Conservation (phyloP, 371 early-diverging fungal genomes). For the Mucor mucedo region DNA sequence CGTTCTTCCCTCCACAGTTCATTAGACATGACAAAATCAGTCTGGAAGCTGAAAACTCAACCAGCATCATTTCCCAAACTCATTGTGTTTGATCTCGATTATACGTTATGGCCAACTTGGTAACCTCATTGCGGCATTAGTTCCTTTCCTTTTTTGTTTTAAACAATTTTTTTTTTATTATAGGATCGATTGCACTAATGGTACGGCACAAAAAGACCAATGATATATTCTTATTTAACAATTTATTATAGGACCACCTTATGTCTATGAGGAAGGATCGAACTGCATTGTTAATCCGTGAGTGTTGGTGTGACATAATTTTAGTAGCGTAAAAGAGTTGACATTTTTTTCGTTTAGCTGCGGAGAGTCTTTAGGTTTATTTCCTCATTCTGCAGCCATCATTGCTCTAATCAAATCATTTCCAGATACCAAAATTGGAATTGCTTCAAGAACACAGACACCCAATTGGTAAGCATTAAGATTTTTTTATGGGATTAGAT, state of each 20-base stretch:
- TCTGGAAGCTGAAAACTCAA: background rate
- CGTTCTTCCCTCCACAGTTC: too few relatives aligned
- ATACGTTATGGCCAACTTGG: slow-evolving; percentile 59
- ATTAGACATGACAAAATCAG: background rate
- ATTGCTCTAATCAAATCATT: slow-evolving; percentile 43
- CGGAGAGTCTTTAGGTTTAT: slow-evolving; percentile 38
- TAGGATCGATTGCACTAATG: slow-evolving; percentile 50
- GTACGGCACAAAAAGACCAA: slow-evolving; percentile 18
- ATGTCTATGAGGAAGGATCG: slow-evolving; percentile 20
- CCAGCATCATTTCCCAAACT: slow-evolving; percentile 35
- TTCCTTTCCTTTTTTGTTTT: background rate
- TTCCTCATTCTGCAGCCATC: slow-evolving; percentile 40
- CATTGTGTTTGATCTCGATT: slow-evolving; percentile 60
- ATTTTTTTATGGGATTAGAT: background rate
- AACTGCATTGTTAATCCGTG: slow-evolving; percentile 26
- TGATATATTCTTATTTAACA: background rate
- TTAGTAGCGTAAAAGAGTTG: background rate
- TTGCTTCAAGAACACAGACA: slow-evolving; percentile 56
- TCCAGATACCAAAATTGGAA: slow-evolving; percentile 47
- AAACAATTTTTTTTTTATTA: background rate
- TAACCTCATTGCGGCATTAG: slow-evolving; percentile 13
- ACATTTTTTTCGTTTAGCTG: slow-evolving; percentile 11
- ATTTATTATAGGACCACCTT: slow-evolving; percentile 31
- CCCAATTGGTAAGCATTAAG: slow-evolving; percentile 49
- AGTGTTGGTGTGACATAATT: slow-evolving; percentile 6